Evolutionary conservation across 1,284 basidiomycete genomes (phyloP).

Genomic region (Meira nashicola): DNA sequence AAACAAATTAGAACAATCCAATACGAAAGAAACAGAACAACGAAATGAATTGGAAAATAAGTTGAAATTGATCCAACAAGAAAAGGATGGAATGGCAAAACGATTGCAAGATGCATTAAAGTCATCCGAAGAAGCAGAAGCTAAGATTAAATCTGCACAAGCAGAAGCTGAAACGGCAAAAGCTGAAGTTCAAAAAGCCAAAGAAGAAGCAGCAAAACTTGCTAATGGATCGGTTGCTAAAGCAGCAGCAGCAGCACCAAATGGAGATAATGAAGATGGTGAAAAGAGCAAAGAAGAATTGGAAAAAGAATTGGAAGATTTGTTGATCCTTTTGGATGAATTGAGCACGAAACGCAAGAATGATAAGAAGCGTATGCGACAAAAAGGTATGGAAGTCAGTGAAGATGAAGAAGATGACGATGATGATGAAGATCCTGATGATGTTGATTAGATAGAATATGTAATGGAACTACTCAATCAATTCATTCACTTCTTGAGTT

Average conservation of each 20-base stretch:
- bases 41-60: neutral
- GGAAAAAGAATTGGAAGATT: constrained; percentile 88
- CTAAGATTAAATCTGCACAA: constrained; percentile 2
- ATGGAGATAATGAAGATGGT: constrained; percentile 11
- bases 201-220: constrained; percentile 13
- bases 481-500: neutral
- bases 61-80: neutral
- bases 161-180: constrained; percentile 4
- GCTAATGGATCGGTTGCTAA: neutral
- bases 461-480: neutral
- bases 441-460: constrained; percentile 6
- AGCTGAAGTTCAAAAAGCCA: constrained; percentile 11
- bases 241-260: constrained; percentile 1
- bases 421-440: constrained; percentile 65
- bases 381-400: constrained; percentile 70
- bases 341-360: constrained; percentile 73
- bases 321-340: constrained; percentile 89
- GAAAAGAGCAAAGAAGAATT: constrained; percentile 59
- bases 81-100: neutral
- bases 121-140: constrained; percentile 3
- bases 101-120: neutral
- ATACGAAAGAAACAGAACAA: neutral
- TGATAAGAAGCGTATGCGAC: constrained; percentile 73
- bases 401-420: constrained; percentile 73
- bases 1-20: neutral